These are phyloP conservation scores for Tuber brumale DNA, from an alignment of 495 filamentous ascomycete species.

Conservation along the genomic window DNA sequence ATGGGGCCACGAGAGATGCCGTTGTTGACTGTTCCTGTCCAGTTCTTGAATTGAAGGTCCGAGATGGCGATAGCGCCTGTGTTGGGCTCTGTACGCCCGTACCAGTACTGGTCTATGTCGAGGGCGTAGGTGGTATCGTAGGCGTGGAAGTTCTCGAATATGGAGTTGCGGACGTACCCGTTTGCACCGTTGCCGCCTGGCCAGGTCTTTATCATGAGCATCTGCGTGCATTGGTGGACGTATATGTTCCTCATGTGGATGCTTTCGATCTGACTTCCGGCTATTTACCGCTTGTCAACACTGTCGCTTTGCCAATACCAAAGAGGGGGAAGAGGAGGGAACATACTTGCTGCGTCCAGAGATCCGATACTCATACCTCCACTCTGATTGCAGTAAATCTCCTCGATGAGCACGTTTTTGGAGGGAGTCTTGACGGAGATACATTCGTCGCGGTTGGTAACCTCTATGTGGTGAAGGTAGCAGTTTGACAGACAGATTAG, in stretches of 20 bases:
- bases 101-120: constrained; percentile 55
- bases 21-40: constrained; percentile 53
- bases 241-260: constrained; percentile 52
- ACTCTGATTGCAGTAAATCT: constrained; percentile 55
- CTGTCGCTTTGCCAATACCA: not conserved
- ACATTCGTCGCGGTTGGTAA: constrained; percentile 55
- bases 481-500: constrained; percentile 48
- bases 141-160: constrained; percentile 55
- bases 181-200: constrained; percentile 50
- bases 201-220: constrained; percentile 59
- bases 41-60: constrained; percentile 52
- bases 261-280: constrained; percentile 44
- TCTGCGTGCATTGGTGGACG: constrained; percentile 53
- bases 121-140: constrained; percentile 47
- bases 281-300: not conserved
- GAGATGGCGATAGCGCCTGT: constrained; percentile 50
- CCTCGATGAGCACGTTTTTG: constrained; percentile 52
- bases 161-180: constrained; percentile 47
- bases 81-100: constrained; percentile 41
- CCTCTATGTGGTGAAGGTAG: constrained; percentile 51
- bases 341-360: constrained; percentile 37
- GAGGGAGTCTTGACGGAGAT: constrained; percentile 50
- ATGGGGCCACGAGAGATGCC: constrained; percentile 51
- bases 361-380: constrained; percentile 54
- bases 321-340: not conserved